Evolutionary conservation across 768 basidiomycete species (phyloP).

Genomic region (Porphyrellus cyaneotinctus): DNA sequence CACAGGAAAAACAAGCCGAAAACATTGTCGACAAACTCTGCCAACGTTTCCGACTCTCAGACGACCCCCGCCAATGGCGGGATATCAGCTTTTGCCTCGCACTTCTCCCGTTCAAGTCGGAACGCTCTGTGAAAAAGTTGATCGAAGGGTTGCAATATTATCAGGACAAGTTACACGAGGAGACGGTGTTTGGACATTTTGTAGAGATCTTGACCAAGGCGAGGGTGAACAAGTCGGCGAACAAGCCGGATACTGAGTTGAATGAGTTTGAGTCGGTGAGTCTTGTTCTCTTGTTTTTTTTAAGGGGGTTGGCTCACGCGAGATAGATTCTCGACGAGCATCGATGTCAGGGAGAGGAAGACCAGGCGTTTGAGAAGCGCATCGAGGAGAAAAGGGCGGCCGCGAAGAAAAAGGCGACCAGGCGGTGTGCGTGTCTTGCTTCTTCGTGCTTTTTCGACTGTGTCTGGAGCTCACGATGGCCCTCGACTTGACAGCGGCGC

Average conservation of each 20-base stretch:
- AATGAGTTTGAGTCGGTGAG: slow-evolving; percentile 89
- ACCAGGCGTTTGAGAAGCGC: slow-evolving; percentile 84
- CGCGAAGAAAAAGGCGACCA: slow-evolving; percentile 68
- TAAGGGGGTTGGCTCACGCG: background rate
- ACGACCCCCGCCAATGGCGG: slow-evolving; percentile 92
- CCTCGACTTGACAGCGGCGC: slow-evolving; percentile 18
- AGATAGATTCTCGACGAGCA: slow-evolving; percentile 79
- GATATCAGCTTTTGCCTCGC: slow-evolving; percentile 97
- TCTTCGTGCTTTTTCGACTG: background rate
- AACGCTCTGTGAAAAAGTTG: slow-evolving; percentile 92
- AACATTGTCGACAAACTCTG: slow-evolving; percentile 97
- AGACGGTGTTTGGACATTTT: slow-evolving; percentile 74
- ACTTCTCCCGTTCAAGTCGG: slow-evolving; percentile 93
- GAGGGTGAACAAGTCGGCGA: slow-evolving; percentile 84
- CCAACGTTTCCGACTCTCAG: slow-evolving; percentile 85
- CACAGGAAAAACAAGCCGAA: slow-evolving; percentile 95
- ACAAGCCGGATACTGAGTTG: slow-evolving; percentile 89
- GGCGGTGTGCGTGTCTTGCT: slow-evolving; percentile 33
- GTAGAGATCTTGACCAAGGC: slow-evolving; percentile 90
- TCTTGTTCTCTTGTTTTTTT: background rate
- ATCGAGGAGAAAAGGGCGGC: slow-evolving; percentile 79
- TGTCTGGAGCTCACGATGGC: background rate
- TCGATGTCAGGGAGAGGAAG: slow-evolving; percentile 82
- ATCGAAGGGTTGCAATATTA: slow-evolving; percentile 91
- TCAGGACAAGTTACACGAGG: slow-evolving; percentile 93